These are phyloP conservation scores for Staphylotrichum longicolle DNA, from an alignment of 495 filamentous ascomycete genomes.

Conservation along the genomic window DNA sequence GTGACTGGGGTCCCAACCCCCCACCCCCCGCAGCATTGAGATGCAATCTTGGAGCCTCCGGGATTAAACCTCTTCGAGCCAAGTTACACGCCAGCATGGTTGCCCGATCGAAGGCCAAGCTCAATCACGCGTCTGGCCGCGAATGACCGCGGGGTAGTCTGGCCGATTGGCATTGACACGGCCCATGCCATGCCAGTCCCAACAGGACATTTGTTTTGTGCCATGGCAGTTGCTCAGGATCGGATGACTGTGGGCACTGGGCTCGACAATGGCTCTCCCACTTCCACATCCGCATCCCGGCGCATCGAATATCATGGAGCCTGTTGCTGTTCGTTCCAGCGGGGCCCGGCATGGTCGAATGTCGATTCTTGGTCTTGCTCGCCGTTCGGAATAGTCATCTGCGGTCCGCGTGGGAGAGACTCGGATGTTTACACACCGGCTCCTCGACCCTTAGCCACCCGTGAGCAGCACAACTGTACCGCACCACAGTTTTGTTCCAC, in stretches of 20 bases:
- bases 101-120: constrained; percentile 27
- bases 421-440: no score
- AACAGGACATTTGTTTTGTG: constrained; percentile 11
- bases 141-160: constrained; percentile 22
- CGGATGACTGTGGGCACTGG: constrained; percentile 15
- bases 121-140: constrained; percentile 25
- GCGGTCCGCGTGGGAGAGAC: no score
- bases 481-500: no score
- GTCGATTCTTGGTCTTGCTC: neutral
- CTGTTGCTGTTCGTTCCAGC: no score
- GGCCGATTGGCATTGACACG: constrained; percentile 21
- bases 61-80: constrained; percentile 28
- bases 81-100: constrained; percentile 18
- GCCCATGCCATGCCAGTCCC: neutral
- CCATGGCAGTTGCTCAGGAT: neutral
- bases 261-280: no score
- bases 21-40: constrained; percentile 39
- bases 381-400: no score
- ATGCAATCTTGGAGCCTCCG: constrained; percentile 47
- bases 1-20: constrained; percentile 1
- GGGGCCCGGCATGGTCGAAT: neutral
- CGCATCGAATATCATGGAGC: no score
- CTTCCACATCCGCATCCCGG: no score
- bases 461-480: no score
- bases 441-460: no score